phyloP scores from a whole-genome alignment of 208 protist genomes.

The Leishmania turanica region DNA sequence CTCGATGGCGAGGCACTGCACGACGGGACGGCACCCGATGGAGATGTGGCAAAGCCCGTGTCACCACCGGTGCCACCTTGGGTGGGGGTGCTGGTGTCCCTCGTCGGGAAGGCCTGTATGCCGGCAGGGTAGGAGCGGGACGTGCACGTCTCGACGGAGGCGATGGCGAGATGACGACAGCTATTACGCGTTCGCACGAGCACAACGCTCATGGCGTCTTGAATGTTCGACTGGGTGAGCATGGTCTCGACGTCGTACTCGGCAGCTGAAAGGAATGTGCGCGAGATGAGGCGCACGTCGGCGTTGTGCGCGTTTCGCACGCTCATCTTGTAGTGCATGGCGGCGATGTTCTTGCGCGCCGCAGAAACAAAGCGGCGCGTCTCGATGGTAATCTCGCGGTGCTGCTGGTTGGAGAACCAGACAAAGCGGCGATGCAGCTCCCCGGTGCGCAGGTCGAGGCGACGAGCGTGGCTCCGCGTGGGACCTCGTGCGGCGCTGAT shows the following conservation, averaged over 20 bases:
- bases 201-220: slow-evolving; percentile 72
- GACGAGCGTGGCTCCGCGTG: slow-evolving; percentile 57
- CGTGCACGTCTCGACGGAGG: slow-evolving; percentile 60
- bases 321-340: slow-evolving; percentile 65
- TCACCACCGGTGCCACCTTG: slow-evolving; percentile 7
- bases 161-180: slow-evolving; percentile 80
- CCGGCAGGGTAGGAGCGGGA: slow-evolving; percentile 28
- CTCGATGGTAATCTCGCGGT: slow-evolving; percentile 81
- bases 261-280: slow-evolving; percentile 46
- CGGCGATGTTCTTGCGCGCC: slow-evolving; percentile 69
- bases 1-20: slow-evolving; percentile 15
- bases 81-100: slow-evolving; percentile 10
- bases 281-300: slow-evolving; percentile 85
- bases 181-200: slow-evolving; percentile 84
- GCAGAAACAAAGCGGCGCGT: slow-evolving; percentile 72
- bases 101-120: slow-evolving; percentile 8
- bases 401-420: slow-evolving; percentile 71
- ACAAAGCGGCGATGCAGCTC: slow-evolving; percentile 72
- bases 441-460: slow-evolving; percentile 76
- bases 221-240: slow-evolving; percentile 52
- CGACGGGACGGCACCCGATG: slow-evolving; percentile 5
- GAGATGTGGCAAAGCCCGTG: slow-evolving; percentile 19
- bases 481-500: slow-evolving; percentile 64
- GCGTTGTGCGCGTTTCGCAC: slow-evolving; percentile 86
- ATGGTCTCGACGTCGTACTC: slow-evolving; percentile 73